Evolutionary conservation across 2,329 filamentous ascomycete species (phyloP).

Genomic region (Pyrenophora seminiperda): DNA sequence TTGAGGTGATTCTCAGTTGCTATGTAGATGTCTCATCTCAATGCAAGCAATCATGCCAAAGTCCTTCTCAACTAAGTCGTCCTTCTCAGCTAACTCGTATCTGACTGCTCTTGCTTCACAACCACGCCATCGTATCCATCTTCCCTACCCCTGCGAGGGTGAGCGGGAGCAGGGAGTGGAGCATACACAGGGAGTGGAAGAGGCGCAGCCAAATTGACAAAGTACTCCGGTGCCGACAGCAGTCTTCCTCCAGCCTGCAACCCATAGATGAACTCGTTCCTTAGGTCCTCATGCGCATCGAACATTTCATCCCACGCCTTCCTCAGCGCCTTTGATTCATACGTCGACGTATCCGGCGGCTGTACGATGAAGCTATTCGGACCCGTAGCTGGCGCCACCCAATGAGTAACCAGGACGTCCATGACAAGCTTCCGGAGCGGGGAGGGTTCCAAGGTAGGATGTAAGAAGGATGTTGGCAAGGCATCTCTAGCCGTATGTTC

Average conservation of each 20-base stretch:
- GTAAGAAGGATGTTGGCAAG: neutral
- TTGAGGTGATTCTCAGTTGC: too few relatives aligned
- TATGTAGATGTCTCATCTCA: too few relatives aligned
- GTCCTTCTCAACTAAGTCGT: neutral
- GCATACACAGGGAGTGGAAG: neutral
- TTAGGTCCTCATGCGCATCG: slow-evolving; percentile 13
- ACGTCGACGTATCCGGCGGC: slow-evolving; percentile 4
- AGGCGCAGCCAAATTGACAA: neutral
- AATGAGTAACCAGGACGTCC: slow-evolving; percentile 14
- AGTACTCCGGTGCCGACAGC: slow-evolving; percentile 7
- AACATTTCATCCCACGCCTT: slow-evolving; percentile 19
- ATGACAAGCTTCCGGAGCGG: slow-evolving; percentile 20
- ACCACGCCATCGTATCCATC: too few relatives aligned
- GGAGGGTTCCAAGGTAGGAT: neutral
- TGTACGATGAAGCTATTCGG: neutral
- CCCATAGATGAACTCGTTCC: slow-evolving; percentile 18
- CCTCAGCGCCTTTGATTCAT: neutral
- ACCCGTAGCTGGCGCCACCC: slow-evolving; percentile 1
- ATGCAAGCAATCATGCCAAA: neutral
- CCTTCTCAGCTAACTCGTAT: neutral
- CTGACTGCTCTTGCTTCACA: neutral
- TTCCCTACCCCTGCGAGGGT: too few relatives aligned
- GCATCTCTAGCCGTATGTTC: too few relatives aligned
- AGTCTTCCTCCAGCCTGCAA: slow-evolving; percentile 13
- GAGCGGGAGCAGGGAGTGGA: neutral